Conservation (phyloP, 1,284 basidiomycete species). For the Somion occarium region DNA sequence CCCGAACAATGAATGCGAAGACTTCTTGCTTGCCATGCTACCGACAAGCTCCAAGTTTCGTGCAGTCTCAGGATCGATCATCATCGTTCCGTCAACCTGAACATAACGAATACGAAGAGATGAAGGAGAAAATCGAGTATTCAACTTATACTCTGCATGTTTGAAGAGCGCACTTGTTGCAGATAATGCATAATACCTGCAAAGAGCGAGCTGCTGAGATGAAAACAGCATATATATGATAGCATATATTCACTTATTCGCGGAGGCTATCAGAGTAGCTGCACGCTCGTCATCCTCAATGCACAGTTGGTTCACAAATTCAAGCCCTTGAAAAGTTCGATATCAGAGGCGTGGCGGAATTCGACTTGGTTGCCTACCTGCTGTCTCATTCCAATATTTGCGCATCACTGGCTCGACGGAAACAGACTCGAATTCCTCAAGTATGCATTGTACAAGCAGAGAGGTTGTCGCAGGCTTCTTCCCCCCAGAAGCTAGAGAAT, state of each 20-base stretch:
- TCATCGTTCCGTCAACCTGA: conserved; percentile 83
- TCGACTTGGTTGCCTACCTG: too few species aligned
- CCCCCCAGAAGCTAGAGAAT: conserved; percentile 37
- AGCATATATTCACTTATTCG: conserved; percentile 64
- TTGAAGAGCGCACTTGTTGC: conserved; percentile 85
- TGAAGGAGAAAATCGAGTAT: conserved; percentile 61
- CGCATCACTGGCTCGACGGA: conserved; percentile 67
- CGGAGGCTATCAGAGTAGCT: conserved; percentile 67
- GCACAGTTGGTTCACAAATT: conserved; percentile 72
- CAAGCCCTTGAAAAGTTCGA: conserved; percentile 50
- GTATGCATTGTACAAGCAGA: conserved; percentile 66
- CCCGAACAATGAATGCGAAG: conserved; percentile 70
- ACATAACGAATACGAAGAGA: conserved; percentile 80
- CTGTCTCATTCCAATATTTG: conserved; percentile 77
- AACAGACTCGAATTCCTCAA: conserved; percentile 68
- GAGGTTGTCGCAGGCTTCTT: conserved; percentile 46
- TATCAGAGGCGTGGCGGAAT: too few species aligned
- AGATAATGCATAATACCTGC: conserved; percentile 83
- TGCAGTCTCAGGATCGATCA: conserved; percentile 87
- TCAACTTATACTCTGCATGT: conserved; percentile 63
- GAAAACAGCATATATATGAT: background rate
- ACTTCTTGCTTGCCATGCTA: conserved; percentile 65
- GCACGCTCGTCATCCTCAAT: conserved; percentile 75
- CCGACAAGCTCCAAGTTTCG: conserved; percentile 84
- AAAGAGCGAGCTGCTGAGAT: background rate